Base-by-base conservation (phyloP, 345 rosid genomes). In the Populus alba region DNA sequence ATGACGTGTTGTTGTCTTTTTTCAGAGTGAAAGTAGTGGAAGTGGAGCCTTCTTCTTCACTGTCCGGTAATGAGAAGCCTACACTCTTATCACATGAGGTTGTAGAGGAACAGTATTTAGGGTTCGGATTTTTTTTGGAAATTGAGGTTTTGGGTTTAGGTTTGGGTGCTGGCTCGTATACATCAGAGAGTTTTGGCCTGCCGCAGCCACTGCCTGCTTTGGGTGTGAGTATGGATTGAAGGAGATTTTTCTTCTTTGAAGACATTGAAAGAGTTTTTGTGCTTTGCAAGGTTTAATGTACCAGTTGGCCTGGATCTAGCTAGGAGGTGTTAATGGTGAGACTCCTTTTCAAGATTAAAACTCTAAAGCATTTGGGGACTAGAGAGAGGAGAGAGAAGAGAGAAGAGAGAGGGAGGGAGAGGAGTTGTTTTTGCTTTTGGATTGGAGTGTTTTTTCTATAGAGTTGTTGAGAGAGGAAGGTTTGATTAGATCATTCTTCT, bases 171-270 rank as follows among this genome's bases (percentile, higher is more conserved):
- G 92, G 92, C 38, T 87, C 68, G 51, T 84, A 10, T 1, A 81
- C 89, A 20, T 85, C 84, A 4, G 85, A 80, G 71, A 66, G 85
- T 47, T 86, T 83, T 11, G 81, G 53, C 57, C 72, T 74, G 74
- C 84, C 70, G 15, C 88, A 80, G 51, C 84, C 77, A 4, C 85
- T 78, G 51, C 76, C 73, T 68, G 72, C 45, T 7, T 25, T 55
- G 61, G 49, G 18, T 13, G 10, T 1, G 39, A 70, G 29, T 25
- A 63, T 70, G 35, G 51, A 18, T 38, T 59, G 25, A 22, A 59
- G 62, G 41, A 51, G 35, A 9, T 6, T 77, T 77, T 70, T 77
- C 74, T 76, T 76, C 4, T 15, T 37, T 1, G 66, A 49, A 25
- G 66, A 38, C 79, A 77, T 77, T 69, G 73, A 13, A 29, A 41